Evolutionary conservation across 2,329 filamentous ascomycete species (phyloP).

Genomic region (Cadophora sp.): DNA sequence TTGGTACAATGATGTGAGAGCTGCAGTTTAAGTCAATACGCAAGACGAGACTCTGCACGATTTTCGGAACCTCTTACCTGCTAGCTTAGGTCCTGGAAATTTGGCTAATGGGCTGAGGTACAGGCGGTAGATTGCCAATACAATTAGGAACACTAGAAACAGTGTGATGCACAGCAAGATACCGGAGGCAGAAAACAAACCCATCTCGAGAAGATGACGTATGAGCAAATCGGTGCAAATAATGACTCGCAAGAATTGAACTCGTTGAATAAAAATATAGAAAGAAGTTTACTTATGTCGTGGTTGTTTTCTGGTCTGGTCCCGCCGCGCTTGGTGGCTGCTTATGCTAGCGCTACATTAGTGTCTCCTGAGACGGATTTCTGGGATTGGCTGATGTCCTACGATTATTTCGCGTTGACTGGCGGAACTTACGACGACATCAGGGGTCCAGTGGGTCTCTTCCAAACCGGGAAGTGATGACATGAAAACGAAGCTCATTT

Average conservation of each 20-base stretch:
- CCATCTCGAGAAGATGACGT: neutral
- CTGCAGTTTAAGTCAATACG: neutral
- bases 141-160: neutral
- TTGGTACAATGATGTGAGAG: neutral
- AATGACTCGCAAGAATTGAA: no score
- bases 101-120: constrained; percentile 26
- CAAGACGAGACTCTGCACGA: rapidly evolving
- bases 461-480: no score
- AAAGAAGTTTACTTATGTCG: neutral
- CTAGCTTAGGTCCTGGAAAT: constrained; percentile 29
- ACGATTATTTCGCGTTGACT: neutral
- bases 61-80: neutral
- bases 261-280: no score
- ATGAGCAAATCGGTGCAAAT: neutral
- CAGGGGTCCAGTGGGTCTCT: no score
- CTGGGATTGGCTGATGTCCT: neutral
- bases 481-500: no score
- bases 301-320: neutral
- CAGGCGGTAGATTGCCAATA: constrained; percentile 21
- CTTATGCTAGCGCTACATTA: neutral
- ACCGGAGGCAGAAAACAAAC: neutral
- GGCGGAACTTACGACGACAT: no score
- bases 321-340: neutral
- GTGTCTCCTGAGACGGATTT: neutral
- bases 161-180: neutral